Base-by-base conservation (phyloP, 257 asterid genomes). In the Nemophila menziesii region DNA sequence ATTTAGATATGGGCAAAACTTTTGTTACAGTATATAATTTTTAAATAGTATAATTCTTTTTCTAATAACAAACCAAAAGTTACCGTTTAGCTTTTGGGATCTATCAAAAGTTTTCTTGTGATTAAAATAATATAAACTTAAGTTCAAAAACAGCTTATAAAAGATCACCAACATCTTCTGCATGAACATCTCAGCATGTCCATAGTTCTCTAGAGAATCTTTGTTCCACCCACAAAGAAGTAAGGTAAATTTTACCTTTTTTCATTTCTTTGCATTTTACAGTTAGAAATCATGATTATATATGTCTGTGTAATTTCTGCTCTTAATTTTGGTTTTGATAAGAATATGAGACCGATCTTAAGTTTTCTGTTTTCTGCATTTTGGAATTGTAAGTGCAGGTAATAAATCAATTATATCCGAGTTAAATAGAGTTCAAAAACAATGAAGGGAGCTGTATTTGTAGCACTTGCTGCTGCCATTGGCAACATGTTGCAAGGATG, bases 401-500 rank as follows among this genome's bases (percentile, higher is more conserved):
- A 13, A 7, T 29, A 7, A 5, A 29, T 5, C 9, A 29, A 29
- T 2, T 29, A 10, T 29, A 29, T 29, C 9, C 36, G 12, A 29
- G 36, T 29, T 5, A 7, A 29, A 29, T 29, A 29, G 4, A 29
- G 8, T 17, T 41, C 8, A 5, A 17, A 5, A 17, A 41, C 18
- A 61, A 90, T 85, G 98, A 74, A 65, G 45, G 93, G 93, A 49
- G 87, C 94, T 36, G 92, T 80, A 69, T 56, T 78, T 2, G 93
- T 81, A 9, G 94, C 99, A 1, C 60, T 90, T 55, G 79, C 74
- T 36, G 96, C 96, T 26, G 94, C 96, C 55, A 74, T 90, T 48
- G 99, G 98, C n/a, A 89, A 89, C 59, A 8, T 89, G 54, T 61
- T 89, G 74, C 98, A 89, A 65, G 98, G 98, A 70, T 89, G 98